Percentiles rank a stretch among this genome's conserved stretches.
These are phyloP conservation scores for Colletotrichum ledebouriae DNA, from an alignment of 2,329 filamentous ascomycete species.

Conservation along the genomic window DNA sequence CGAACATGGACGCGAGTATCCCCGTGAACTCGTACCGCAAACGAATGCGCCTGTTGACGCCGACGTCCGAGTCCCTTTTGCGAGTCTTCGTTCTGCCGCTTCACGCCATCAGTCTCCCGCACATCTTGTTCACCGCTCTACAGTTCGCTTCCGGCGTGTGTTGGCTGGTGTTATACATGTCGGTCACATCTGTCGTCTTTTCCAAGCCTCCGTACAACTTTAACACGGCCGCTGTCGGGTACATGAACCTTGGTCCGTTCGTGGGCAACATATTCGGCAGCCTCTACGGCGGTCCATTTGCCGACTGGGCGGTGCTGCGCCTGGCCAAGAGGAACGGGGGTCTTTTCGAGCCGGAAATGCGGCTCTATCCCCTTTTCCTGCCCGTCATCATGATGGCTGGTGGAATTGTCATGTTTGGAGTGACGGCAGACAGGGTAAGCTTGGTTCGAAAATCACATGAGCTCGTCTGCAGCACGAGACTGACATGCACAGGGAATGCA, in stretches of 20 bases:
- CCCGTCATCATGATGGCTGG: constrained; percentile 49
- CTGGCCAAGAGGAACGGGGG: constrained; percentile 54
- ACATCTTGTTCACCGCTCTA: constrained; percentile 55
- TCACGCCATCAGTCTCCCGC: constrained; percentile 44
- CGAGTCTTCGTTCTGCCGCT: constrained; percentile 41
- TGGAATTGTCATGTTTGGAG: constrained; percentile 54
- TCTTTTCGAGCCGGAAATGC: constrained; percentile 59
- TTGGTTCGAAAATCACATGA: constrained; percentile 41
- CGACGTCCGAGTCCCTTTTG: constrained; percentile 39
- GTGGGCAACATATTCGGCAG: constrained; percentile 55
- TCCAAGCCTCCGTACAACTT: constrained; percentile 51
- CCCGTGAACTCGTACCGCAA: constrained; percentile 42
- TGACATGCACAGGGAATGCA: constrained; percentile 50
- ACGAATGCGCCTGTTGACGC: constrained; percentile 45
- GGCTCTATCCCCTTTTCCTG: constrained; percentile 49
- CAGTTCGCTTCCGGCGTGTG: constrained; percentile 56
- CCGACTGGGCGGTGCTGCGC: constrained; percentile 54
- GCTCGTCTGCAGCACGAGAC: constrained; percentile 3
- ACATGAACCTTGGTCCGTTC: constrained; percentile 49
- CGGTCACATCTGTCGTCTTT: constrained; percentile 49
- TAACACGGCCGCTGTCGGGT: constrained; percentile 44
- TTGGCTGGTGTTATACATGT: constrained; percentile 53
- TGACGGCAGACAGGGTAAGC: constrained; percentile 50
- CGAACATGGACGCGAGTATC: constrained; percentile 7
- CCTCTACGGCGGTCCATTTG: constrained; percentile 53